Percentiles rank a stretch among this genome's conserved stretches.
Evolutionary conservation across 1,284 basidiomycete genomes (phyloP).

Genomic region (Cryptococcus depauperatus): DNA sequence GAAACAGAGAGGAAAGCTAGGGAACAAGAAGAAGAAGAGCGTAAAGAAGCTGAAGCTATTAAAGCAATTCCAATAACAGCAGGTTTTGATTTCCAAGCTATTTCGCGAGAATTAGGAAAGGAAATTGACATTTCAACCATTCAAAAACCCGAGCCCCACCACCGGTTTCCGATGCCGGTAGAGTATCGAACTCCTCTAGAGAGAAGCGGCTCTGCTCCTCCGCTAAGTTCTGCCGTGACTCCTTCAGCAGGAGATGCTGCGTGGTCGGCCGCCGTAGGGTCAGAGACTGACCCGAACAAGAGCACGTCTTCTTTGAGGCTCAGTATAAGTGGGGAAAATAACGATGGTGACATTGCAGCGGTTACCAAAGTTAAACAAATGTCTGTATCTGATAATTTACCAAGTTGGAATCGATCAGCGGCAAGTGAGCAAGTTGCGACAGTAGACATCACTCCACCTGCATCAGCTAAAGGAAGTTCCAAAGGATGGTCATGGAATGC

Average conservation of each 20-base stretch:
- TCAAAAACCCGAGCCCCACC: constrained; percentile 10
- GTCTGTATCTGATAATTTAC: constrained; percentile 7
- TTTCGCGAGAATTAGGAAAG: constrained; percentile 44
- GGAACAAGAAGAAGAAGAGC: constrained; percentile 7
- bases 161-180: background rate
- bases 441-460: background rate
- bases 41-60: constrained; percentile 25
- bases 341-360: constrained; percentile 26
- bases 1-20: constrained; percentile 6
- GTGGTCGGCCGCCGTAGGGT: background rate
- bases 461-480: background rate
- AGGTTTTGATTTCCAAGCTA: constrained; percentile 46
- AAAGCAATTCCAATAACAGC: constrained; percentile 37
- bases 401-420: constrained; percentile 26
- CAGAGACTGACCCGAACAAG: background rate
- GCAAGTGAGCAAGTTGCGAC: background rate
- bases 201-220: constrained; percentile 24
- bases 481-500: constrained; percentile 27
- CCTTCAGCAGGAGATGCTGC: constrained; percentile 1
- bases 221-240: background rate
- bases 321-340: constrained; percentile 13
- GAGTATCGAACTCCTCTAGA: constrained; percentile 13
- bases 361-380: constrained; percentile 14
- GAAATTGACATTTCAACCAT: constrained; percentile 41
- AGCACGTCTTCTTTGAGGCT: constrained; percentile 1